Evolutionary conservation across 1,284 basidiomycete species (phyloP).

Genomic region (Phenoliferia sp.): DNA sequence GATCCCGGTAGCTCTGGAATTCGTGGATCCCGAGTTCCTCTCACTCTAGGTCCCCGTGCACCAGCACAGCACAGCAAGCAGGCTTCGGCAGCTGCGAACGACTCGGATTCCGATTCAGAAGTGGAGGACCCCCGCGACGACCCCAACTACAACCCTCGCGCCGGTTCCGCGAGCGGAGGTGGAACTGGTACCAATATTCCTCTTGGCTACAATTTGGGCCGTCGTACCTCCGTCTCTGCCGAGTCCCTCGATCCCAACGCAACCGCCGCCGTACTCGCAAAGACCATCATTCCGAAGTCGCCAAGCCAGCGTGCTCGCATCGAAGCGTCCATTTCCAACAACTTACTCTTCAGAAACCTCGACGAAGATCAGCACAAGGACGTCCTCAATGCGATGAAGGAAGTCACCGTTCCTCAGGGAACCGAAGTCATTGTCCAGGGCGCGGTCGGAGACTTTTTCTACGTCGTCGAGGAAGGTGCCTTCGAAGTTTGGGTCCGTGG

Average conservation of each 20-base stretch:
- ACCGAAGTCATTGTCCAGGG: conserved; percentile 93
- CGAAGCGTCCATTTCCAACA: conserved; percentile 75
- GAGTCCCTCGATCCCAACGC: conserved; percentile 76
- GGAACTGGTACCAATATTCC: conserved; percentile 12
- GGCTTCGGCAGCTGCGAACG: background rate
- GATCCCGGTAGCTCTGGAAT: background rate
- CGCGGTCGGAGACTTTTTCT: conserved; percentile 95
- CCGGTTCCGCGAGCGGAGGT: too few species aligned
- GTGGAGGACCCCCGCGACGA: conserved; percentile 33
- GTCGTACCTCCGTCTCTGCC: conserved; percentile 92
- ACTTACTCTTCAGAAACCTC: conserved; percentile 92
- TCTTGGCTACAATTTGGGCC: conserved; percentile 52
- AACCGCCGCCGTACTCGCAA: conserved; percentile 47
- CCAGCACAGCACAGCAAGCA: background rate
- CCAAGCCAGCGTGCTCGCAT: conserved; percentile 82
- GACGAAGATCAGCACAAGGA: conserved; percentile 93
- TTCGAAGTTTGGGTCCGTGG: conserved; percentile 75
- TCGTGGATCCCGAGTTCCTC: background rate
- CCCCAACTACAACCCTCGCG: conserved; percentile 26
- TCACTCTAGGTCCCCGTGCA: conserved; percentile 1
- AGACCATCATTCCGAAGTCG: conserved; percentile 69
- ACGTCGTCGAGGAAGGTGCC: conserved; percentile 86
- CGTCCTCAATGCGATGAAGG: conserved; percentile 93
- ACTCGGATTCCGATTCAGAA: conserved; percentile 21
- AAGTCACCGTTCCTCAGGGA: conserved; percentile 64